phyloP scores from a whole-genome alignment of 768 basidiomycete genomes.

The Mycena indigotica region DNA sequence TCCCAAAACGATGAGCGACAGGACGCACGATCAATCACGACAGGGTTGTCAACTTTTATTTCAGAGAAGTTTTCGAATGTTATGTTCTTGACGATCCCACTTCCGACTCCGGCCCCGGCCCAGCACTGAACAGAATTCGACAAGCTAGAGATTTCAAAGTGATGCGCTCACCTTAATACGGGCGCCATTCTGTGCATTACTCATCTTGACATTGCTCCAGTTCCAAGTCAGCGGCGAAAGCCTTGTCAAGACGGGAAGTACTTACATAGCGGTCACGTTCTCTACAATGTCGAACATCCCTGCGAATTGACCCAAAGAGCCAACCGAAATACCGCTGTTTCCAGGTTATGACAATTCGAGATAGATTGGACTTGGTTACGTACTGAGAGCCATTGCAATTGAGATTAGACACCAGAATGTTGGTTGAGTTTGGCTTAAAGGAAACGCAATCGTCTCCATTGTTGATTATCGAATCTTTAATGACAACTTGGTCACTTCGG shows the following conservation, averaged over 20 bases:
- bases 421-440: slow-evolving; percentile 60
- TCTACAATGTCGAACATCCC: slow-evolving; percentile 58
- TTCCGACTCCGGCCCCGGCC: slow-evolving; percentile 59
- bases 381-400: slow-evolving; percentile 60
- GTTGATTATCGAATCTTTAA: slow-evolving; percentile 51
- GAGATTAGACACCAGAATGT: slow-evolving; percentile 56
- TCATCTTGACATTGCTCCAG: slow-evolving; percentile 55
- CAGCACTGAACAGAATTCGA: slow-evolving; percentile 49
- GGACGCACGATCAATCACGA: slow-evolving; percentile 56
- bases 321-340: slow-evolving; percentile 56
- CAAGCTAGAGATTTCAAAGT: too few species aligned
- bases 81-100: slow-evolving; percentile 57
- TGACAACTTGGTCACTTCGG: slow-evolving; percentile 50
- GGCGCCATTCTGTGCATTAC: slow-evolving; percentile 63
- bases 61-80: slow-evolving; percentile 54
- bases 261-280: slow-evolving; percentile 54
- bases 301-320: slow-evolving; percentile 56
- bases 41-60: slow-evolving; percentile 56
- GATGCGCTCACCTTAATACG: slow-evolving; percentile 65
- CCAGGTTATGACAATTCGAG: background rate
- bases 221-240: background rate
- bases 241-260: background rate
- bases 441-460: slow-evolving; percentile 64
- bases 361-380: slow-evolving; percentile 17
- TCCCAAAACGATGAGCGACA: background rate